These are phyloP conservation scores for Amylocarpus encephaloides DNA, from an alignment of 2,329 filamentous ascomycete species.

Conservation along the genomic window DNA sequence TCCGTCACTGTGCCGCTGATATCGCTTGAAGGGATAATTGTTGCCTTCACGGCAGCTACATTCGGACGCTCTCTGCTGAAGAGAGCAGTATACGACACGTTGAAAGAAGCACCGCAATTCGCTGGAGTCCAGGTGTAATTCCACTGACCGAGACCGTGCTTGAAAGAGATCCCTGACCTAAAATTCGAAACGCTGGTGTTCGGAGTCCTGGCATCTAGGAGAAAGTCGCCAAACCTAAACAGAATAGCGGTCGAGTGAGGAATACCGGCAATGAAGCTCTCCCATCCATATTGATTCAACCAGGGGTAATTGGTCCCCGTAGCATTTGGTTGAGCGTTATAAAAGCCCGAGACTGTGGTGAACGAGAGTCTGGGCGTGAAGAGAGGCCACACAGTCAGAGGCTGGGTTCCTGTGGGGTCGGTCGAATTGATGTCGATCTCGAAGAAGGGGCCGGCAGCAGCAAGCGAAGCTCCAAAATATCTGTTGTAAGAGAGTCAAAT, in stretches of 20 bases:
- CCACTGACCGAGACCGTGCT: conserved; percentile 57
- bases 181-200: conserved; percentile 55
- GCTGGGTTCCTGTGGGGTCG: conserved; percentile 23
- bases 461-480: conserved; percentile 29
- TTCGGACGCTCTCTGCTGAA: conserved; percentile 38
- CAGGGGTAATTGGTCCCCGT: conserved; percentile 60
- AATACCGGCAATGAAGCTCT: conserved; percentile 65
- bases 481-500: conserved; percentile 14
- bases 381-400: conserved; percentile 61
- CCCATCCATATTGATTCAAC: conserved; percentile 62
- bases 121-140: conserved; percentile 59
- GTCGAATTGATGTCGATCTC: conserved; percentile 30
- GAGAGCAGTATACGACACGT: conserved; percentile 54
- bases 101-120: conserved; percentile 40
- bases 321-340: conserved; percentile 50
- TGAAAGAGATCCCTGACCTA: conserved; percentile 54
- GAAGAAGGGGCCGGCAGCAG: conserved; percentile 29
- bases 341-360: conserved; percentile 63
- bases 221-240: conserved; percentile 47
- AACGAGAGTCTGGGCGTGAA: conserved; percentile 58
- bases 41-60: conserved; percentile 45
- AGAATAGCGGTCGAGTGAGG: conserved; percentile 61
- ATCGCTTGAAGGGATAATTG: conserved; percentile 48
- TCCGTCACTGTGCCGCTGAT: conserved; percentile 56
- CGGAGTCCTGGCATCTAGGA: conserved; percentile 55